These are phyloP conservation scores for Daldinia bambusicola DNA, from an alignment of 495 filamentous ascomycete species.

Conservation along the genomic window DNA sequence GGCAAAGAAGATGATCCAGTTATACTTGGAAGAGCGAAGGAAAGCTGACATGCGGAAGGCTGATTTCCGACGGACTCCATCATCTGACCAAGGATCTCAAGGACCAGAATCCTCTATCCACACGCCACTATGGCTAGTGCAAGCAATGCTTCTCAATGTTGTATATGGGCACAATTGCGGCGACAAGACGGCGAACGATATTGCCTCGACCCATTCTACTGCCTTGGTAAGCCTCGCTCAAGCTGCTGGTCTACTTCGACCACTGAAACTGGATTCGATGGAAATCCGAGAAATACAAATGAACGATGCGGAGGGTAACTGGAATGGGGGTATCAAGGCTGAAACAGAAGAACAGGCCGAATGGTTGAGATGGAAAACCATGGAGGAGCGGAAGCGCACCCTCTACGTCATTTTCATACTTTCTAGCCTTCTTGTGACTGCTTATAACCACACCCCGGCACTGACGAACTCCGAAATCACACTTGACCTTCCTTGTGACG, in stretches of 20 bases:
- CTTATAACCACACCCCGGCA: slow-evolving; percentile 90
- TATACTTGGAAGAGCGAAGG: slow-evolving; percentile 91
- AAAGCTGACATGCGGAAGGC: slow-evolving; percentile 88
- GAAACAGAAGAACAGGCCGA: slow-evolving; percentile 78
- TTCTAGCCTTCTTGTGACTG: slow-evolving; percentile 89
- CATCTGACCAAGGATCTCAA: slow-evolving; percentile 59
- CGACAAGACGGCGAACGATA: slow-evolving; percentile 88
- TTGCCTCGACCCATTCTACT: slow-evolving; percentile 90
- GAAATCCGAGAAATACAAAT: slow-evolving; percentile 54
- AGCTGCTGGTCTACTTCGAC: slow-evolving; percentile 78
- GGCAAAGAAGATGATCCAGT: slow-evolving; percentile 93
- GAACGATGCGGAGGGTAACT: slow-evolving; percentile 60
- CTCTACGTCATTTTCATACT: slow-evolving; percentile 91
- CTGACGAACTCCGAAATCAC: slow-evolving; percentile 95
- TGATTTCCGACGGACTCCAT: slow-evolving; percentile 68
- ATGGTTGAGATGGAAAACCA: slow-evolving; percentile 88
- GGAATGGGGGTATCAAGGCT: slow-evolving; percentile 56
- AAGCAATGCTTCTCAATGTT: slow-evolving; percentile 96
- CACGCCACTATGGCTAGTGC: slow-evolving; percentile 96
- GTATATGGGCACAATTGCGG: slow-evolving; percentile 96
- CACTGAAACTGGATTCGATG: slow-evolving; percentile 56
- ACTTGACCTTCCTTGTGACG: slow-evolving; percentile 91
- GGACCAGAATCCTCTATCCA: slow-evolving; percentile 74
- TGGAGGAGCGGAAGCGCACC: slow-evolving; percentile 93
- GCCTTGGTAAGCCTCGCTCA: slow-evolving; percentile 91